Conservation (phyloP, 768 basidiomycete species). For the Phaffia tasmanica region DNA sequence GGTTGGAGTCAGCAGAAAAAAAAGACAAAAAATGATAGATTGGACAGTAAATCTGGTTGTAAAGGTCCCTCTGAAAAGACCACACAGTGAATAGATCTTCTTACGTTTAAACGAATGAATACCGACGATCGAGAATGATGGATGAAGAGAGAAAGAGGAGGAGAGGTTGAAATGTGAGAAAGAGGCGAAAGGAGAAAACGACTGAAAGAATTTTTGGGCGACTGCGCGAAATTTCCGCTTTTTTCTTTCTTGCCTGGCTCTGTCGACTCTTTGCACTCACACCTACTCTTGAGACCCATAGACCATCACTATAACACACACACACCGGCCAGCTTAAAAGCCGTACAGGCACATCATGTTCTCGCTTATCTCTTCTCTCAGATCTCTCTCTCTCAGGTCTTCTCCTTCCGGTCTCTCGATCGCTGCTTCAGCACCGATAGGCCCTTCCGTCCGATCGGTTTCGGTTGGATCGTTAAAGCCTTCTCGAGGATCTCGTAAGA, state of each 20-base stretch:
- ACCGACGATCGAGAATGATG: background rate
- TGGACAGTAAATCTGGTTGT: background rate
- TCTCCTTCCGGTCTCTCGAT: background rate
- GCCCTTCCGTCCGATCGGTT: background rate
- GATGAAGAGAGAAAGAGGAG: background rate
- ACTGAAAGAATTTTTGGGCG: background rate
- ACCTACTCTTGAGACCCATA: no score
- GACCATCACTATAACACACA: no score
- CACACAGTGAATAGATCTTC: background rate
- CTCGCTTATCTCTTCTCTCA: slow-evolving; percentile 9
- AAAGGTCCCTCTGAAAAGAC: background rate
- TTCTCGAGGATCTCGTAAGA: slow-evolving; percentile 10
- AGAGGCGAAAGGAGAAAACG: background rate
- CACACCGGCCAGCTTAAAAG: no score
- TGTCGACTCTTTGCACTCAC: no score
- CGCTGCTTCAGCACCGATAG: background rate
- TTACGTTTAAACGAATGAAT: background rate
- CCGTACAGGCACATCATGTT: background rate
- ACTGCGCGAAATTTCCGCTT: no score
- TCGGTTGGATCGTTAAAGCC: background rate
- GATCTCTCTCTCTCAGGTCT: background rate
- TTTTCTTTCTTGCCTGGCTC: no score
- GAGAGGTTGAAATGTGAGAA: background rate
- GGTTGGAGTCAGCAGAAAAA: background rate
- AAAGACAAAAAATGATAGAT: background rate